Evolutionary conservation across 441 rosid species (phyloP).

Genomic region (Bruguiera hainesii): DNA sequence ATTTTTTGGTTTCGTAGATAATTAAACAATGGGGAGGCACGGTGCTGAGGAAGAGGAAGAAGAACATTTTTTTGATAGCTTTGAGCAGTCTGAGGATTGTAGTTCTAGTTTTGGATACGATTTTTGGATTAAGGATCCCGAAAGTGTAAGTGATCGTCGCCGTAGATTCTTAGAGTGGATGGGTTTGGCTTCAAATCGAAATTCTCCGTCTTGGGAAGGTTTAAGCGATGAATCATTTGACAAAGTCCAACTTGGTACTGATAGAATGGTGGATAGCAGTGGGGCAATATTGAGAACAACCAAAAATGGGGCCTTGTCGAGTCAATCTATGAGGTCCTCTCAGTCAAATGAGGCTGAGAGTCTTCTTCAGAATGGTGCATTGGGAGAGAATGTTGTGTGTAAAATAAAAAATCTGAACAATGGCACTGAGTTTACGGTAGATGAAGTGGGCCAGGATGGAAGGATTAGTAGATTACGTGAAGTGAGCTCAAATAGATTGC

Average conservation of each 20-base stretch:
- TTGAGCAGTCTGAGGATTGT: no score
- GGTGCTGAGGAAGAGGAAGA: no score
- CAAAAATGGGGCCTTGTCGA: background rate
- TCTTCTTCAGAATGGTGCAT: constrained; percentile 1
- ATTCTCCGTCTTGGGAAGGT: constrained; percentile 24
- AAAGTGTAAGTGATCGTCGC: constrained; percentile 69
- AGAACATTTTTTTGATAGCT: no score
- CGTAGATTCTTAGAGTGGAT: constrained; percentile 67
- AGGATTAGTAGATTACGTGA: constrained; percentile 19
- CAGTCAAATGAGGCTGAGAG: constrained; percentile 23
- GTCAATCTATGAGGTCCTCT: constrained; percentile 22
- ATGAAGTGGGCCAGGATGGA: constrained; percentile 27
- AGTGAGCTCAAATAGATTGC: constrained; percentile 32
- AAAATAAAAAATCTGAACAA: constrained; percentile 30
- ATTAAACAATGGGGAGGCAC: no score
- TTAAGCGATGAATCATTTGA: background rate
- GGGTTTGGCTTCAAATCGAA: constrained; percentile 40
- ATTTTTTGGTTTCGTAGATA: no score
- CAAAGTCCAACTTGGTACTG: constrained; percentile 3
- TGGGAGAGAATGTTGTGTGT: constrained; percentile 15
- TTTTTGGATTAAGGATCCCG: constrained; percentile 62
- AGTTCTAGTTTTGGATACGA: constrained; percentile 33
- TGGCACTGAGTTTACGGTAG: constrained; percentile 27
- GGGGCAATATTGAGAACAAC: constrained; percentile 27
- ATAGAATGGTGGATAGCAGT: constrained; percentile 36